Conservation (phyloP, 1,284 basidiomycete species). For the Bondarzewia mesenterica region DNA sequence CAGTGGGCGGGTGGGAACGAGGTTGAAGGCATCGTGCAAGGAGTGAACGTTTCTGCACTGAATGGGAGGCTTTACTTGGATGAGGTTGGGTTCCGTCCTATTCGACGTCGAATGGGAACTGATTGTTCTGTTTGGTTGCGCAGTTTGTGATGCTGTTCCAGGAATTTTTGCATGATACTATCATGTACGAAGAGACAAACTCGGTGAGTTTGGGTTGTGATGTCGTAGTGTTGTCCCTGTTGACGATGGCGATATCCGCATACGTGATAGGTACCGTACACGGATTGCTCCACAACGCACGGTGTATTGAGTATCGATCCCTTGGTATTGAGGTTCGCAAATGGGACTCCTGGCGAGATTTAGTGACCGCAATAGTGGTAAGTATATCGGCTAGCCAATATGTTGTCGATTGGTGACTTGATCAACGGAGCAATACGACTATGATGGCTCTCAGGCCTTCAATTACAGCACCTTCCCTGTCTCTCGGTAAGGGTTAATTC, state of each 20-base stretch:
- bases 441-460: constrained; percentile 46
- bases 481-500: constrained; percentile 17
- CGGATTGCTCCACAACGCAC: constrained; percentile 53
- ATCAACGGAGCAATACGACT: constrained; percentile 44
- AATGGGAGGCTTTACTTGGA: constrained; percentile 38
- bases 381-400: constrained; percentile 6
- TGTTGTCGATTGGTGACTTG: not conserved
- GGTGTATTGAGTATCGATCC: constrained; percentile 52
- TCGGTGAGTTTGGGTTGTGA: constrained; percentile 27
- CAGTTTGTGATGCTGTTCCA: constrained; percentile 46
- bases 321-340: constrained; percentile 43
- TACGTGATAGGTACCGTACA: constrained; percentile 41
- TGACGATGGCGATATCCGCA: not conserved
- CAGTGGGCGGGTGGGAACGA: constrained; percentile 61
- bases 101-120: not conserved
- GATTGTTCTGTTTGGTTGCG: not conserved
- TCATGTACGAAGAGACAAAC: constrained; percentile 40
- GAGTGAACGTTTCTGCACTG: constrained; percentile 25
- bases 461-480: constrained; percentile 49
- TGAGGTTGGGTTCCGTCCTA: too few relatives aligned
- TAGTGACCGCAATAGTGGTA: constrained; percentile 54
- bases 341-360: constrained; percentile 41
- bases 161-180: constrained; percentile 42
- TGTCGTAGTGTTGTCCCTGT: not conserved
- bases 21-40: constrained; percentile 45